Percentiles rank a stretch among this genome's conserved stretches.
phyloP scores from a whole-genome alignment of 176 grass and related monocot genomes.

The Avena atlantica region DNA sequence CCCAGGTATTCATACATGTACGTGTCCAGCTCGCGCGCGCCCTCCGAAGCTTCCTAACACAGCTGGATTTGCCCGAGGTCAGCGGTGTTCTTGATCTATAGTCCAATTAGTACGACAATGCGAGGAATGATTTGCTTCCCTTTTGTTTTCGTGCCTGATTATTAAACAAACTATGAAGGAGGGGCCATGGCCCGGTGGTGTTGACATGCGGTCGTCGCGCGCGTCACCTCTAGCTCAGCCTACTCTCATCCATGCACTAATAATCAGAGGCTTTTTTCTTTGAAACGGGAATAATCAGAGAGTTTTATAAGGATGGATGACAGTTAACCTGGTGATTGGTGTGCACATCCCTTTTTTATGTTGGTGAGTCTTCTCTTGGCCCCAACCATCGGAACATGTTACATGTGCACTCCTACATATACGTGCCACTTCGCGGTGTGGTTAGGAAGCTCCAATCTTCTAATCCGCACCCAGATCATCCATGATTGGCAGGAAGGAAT shows the following conservation, averaged over 20 bases:
- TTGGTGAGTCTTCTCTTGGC: background rate
- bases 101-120: background rate
- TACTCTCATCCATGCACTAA: background rate
- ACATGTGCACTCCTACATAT: slow-evolving; percentile 1
- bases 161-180: background rate
- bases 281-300: background rate
- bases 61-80: slow-evolving; percentile 16
- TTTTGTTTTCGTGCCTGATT: background rate
- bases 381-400: background rate
- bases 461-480: background rate
- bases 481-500: slow-evolving; percentile 5
- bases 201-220: slow-evolving; percentile 29
- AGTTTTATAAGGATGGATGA: background rate
- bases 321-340: background rate
- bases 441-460: background rate
- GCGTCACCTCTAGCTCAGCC: slow-evolving; percentile 35
- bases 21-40: background rate
- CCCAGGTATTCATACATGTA: too few relatives aligned
- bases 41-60: background rate
- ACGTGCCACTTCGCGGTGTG: background rate
- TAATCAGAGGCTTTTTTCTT: background rate
- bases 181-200: background rate
- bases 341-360: background rate
- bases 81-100: background rate
- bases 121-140: background rate